phyloP scores from a whole-genome alignment of 345 rosid genomes.

The Salix exigua region DNA sequence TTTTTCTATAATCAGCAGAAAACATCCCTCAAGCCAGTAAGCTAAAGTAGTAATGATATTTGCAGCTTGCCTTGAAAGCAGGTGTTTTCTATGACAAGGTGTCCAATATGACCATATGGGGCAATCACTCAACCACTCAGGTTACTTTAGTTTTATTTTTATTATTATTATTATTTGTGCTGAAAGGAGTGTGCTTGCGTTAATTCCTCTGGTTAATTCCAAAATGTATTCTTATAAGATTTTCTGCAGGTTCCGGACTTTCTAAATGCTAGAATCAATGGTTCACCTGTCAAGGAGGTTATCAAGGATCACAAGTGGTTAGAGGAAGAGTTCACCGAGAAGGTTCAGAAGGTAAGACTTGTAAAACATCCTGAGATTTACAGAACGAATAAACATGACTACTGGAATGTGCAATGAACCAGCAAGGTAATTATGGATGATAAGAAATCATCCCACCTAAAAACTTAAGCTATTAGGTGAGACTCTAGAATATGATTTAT shows the following conservation, averaged over 20 bases:
- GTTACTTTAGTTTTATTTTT: constrained; percentile 28
- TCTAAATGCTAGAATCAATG: constrained; percentile 80
- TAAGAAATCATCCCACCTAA: no score
- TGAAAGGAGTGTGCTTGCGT: background rate
- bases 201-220: background rate
- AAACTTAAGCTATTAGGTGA: no score
- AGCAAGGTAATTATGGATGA: background rate
- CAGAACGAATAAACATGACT: background rate
- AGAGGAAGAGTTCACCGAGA: constrained; percentile 92
- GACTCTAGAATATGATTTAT: no score
- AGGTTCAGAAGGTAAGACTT: constrained; percentile 67
- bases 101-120: constrained; percentile 96
- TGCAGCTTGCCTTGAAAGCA: constrained; percentile 93
- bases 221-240: background rate
- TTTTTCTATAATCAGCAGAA: background rate
- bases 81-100: constrained; percentile 95
- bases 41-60: constrained; percentile 2
- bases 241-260: constrained; percentile 86
- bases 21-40: background rate
- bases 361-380: background rate
- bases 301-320: constrained; percentile 90
- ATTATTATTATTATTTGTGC: no score
- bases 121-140: constrained; percentile 99
- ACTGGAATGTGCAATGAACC: background rate
- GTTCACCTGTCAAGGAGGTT: constrained; percentile 82